Base-by-base conservation (phyloP, 352 stramenopile genomes). In the Phytophthora litchii region DNA sequence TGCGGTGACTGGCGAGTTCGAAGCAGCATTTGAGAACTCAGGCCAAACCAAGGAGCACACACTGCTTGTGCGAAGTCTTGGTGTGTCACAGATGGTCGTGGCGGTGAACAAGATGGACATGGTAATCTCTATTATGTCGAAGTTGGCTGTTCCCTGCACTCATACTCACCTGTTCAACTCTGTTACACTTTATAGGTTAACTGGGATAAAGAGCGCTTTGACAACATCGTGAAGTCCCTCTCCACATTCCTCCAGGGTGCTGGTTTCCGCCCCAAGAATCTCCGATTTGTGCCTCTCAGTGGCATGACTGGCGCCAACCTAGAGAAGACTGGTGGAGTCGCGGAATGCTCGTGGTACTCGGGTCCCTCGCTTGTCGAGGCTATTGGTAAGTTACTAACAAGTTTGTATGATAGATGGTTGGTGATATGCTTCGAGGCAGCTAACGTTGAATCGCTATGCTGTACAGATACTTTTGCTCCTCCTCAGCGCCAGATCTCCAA, bases 61-160 rank as follows among this genome's bases (percentile, higher is more conserved):
- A 17, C 61, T 98, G 38, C 83, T 99, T 23, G 92, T 97, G 32
- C 78, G 90, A 27, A 97, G 92, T 50, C 80, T 96, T 4, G 97
- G 97, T 14, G 94, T 99, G 25, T 92, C 87, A 8, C 94, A 98
- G 65, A 76, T 99, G 45, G 81, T 99, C 34, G 93, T 99, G 12
- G 96, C 94, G 0, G 78, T 99, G 35, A 99, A 99, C 76, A 99
- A 99, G 76, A 97, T 99, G 80, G 97, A 99, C 67, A 84, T 92
- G 16, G 88, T 96, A 21, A 4, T 51, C 23, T 14, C 16, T 9
- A 54, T 43, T 7, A 16, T 40, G 34, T 37, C 32, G 20, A 14
- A 13, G 17, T 17, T 46, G 4, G 21, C 12, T 44, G 23, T 16
- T 32, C 14, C 19, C 40, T 20, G 7, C 14, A 13, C 27, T 50